These are phyloP conservation scores for Gremmenia infestans DNA, from an alignment of 2,329 filamentous ascomycete species.

Conservation along the genomic window DNA sequence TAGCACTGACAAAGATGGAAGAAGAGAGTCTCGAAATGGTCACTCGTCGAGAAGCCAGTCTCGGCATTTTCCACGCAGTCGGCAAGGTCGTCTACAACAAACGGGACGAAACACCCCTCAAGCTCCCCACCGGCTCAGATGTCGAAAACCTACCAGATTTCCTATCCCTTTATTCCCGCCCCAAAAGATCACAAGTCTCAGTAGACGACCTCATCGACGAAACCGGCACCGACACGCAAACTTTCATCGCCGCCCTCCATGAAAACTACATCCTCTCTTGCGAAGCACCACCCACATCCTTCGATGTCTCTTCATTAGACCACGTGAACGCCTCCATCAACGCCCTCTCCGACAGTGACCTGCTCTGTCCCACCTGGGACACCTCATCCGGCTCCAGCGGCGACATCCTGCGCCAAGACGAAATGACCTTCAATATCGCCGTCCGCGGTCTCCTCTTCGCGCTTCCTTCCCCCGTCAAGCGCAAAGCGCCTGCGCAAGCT, in stretches of 20 bases:
- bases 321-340: constrained; percentile 82
- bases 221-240: constrained; percentile 85
- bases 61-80: constrained; percentile 94
- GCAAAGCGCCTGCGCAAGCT: constrained; percentile 40
- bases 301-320: constrained; percentile 61
- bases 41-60: constrained; percentile 78
- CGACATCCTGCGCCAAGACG: constrained; percentile 82
- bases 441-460: constrained; percentile 82
- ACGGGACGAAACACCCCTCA: constrained; percentile 52
- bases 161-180: constrained; percentile 52
- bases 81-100: constrained; percentile 98
- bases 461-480: constrained; percentile 79
- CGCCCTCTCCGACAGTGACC: constrained; percentile 78
- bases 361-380: constrained; percentile 71
- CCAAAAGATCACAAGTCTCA: constrained; percentile 58
- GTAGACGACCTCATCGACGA: constrained; percentile 83
- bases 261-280: constrained; percentile 93
- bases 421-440: constrained; percentile 88
- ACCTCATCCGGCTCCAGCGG: constrained; percentile 62
- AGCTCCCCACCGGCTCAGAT: constrained; percentile 35
- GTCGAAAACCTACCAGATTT: constrained; percentile 56
- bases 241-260: constrained; percentile 84
- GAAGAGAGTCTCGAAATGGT: constrained; percentile 74
- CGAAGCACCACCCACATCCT: constrained; percentile 47
- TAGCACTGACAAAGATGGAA: constrained; percentile 69